These are phyloP conservation scores for Pichia paraexigua DNA, from an alignment of 805 yeast genomes.

Conservation along the genomic window DNA sequence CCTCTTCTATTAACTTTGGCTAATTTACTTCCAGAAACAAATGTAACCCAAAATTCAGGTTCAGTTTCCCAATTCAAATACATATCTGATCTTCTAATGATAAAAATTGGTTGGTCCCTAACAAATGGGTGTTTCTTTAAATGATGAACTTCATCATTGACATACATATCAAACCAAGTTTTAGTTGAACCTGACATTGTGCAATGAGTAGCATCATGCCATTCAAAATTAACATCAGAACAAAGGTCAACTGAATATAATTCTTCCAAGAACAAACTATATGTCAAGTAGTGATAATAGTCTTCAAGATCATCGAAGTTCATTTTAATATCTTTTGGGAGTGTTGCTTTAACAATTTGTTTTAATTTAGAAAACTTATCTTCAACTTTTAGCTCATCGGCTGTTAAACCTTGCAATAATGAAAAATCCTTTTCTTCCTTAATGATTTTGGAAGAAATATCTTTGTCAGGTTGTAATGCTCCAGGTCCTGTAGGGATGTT, in stretches of 20 bases:
- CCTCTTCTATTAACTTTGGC: conserved; percentile 24
- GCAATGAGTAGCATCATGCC: conserved; percentile 22
- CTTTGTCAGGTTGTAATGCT: background rate
- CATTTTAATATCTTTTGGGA: conserved; percentile 16
- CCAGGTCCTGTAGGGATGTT: background rate
- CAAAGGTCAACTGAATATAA: conserved; percentile 39
- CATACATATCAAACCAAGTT: conserved; percentile 40
- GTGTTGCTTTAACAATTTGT: conserved; percentile 14
- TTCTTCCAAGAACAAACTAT: conserved; percentile 58
- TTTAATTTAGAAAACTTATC: conserved; percentile 13
- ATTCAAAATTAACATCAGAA: conserved; percentile 36
- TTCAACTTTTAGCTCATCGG: conserved; percentile 1
- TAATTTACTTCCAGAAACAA: conserved; percentile 38
- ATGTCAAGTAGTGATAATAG: conserved; percentile 52
- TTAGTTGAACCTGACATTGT: conserved; percentile 36
- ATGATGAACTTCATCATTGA: conserved; percentile 44
- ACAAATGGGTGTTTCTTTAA: conserved; percentile 53
- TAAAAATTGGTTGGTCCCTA: conserved; percentile 49
- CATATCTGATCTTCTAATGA: conserved; percentile 38
- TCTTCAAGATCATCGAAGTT: conserved; percentile 40
- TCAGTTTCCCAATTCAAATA: conserved; percentile 17
- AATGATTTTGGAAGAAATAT: background rate
- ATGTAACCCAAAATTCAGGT: conserved; percentile 45
- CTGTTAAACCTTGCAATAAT: background rate
- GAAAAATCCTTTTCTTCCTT: background rate